These are phyloP conservation scores for Termitomyces sp. DNA, from an alignment of 768 basidiomycete genomes.

Conservation along the genomic window DNA sequence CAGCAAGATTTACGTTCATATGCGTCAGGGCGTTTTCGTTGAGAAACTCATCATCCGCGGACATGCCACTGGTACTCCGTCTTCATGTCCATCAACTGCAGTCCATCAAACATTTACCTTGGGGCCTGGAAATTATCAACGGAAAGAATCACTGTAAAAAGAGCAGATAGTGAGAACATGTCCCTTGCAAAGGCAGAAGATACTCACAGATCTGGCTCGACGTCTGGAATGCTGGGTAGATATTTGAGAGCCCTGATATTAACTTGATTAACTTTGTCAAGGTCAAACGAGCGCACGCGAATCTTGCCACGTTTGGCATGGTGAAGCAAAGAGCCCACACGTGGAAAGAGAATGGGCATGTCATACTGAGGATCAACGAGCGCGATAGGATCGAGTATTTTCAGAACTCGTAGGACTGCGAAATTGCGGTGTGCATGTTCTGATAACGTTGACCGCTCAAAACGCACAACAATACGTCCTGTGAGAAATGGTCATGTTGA, in stretches of 20 bases:
- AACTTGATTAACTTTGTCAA: neutral
- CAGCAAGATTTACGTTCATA: too few relatives aligned
- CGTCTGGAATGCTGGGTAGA: neutral
- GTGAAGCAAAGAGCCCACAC: neutral
- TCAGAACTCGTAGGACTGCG: slow-evolving; percentile 24
- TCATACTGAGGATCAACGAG: slow-evolving; percentile 10
- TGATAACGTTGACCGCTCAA: slow-evolving; percentile 12
- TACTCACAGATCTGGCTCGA: neutral
- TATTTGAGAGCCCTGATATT: neutral
- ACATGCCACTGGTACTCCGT: too few relatives aligned
- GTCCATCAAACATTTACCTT: too few relatives aligned
- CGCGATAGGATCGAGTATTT: slow-evolving; percentile 9
- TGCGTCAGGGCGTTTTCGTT: too few relatives aligned
- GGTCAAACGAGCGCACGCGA: neutral
- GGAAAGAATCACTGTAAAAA: too few relatives aligned
- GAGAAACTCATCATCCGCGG: too few relatives aligned
- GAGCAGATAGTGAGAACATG: neutral
- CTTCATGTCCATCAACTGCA: too few relatives aligned
- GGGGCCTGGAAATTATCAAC: too few relatives aligned
- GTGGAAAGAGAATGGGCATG: neutral
- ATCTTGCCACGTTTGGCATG: too few relatives aligned
- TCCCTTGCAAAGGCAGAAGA: neutral
- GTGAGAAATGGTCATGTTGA: too few relatives aligned
- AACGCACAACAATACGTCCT: slow-evolving; percentile 10
- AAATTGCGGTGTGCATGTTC: slow-evolving; percentile 22